phyloP scores from a whole-genome alignment of 2,329 filamentous ascomycete species.

The Aspergillus viridinutans region DNA sequence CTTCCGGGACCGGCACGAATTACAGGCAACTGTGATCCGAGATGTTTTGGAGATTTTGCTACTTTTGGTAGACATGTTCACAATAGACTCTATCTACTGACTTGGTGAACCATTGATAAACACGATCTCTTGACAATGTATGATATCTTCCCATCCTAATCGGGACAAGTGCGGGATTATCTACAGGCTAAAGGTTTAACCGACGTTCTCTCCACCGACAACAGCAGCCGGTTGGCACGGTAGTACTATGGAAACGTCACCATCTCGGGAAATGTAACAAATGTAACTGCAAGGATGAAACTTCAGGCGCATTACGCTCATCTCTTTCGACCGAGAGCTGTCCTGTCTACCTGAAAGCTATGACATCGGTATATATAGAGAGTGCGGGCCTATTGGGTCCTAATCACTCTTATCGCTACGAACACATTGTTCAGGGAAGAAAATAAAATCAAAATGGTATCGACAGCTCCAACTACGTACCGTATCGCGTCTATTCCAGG shows the following conservation, averaged over 20 bases:
- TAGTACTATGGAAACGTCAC: background rate
- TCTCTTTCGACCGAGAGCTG: background rate
- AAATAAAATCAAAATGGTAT: slow-evolving; percentile 22
- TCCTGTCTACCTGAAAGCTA: background rate
- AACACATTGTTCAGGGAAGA: slow-evolving; percentile 19
- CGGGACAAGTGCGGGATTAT: background rate
- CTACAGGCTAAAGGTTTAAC: slow-evolving; percentile 10
- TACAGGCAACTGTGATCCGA: slow-evolving; percentile 40
- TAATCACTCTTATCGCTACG: background rate
- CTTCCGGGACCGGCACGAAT: slow-evolving; percentile 39
- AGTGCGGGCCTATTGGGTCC: no score
- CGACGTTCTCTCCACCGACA: background rate
- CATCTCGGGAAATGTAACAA: background rate
- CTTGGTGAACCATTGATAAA: background rate
- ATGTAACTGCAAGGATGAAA: background rate
- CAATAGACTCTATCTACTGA: background rate
- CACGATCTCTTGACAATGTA: background rate
- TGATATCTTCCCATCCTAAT: background rate
- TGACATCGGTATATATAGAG: background rate
- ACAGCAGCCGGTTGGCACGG: background rate
- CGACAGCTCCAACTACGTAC: background rate
- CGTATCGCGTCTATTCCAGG: slow-evolving; percentile 53
- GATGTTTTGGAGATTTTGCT: slow-evolving; percentile 23
- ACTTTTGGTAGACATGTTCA: background rate
- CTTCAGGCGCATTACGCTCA: background rate